Base-by-base conservation (phyloP, 2,329 filamentous ascomycete species). In the Drechslera avenae region DNA sequence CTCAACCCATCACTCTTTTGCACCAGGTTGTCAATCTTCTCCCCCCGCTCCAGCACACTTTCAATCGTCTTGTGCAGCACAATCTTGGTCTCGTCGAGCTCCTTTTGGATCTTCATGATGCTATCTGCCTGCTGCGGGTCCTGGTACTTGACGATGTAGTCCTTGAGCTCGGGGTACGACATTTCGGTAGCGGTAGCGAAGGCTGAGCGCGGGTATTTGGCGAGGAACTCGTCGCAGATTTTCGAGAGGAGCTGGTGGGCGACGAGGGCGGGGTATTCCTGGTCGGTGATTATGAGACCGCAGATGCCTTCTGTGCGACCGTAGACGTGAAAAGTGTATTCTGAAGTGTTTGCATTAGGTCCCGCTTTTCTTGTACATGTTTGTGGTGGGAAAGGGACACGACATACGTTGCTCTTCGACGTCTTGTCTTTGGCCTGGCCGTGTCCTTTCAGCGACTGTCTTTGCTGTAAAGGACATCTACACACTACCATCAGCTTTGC, bases 61-160 rank as follows among this genome's bases (percentile, higher is more conserved):
- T 96, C 89, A 66, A 96, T 97, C 36, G 94, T 97, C 84, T 97
- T 96, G 79, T 97, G 91, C 66, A 99, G 81, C 52, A 96, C 88
- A 70, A 96, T 92, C 83, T 97, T 97, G 54, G 93, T 97, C 81
- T 97, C 92, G 70, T 97, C 92, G 55, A 99, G 82, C 79, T 99
- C 91, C 78, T 91, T 89, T 76, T 97, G 93, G 67, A 99, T 97
- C 82, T 91, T 92, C 81, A 91, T 85, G 72, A 97, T 95, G 76
- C 87, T 93, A 78, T 96, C 91, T 61, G 91, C 92, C 77, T 95
- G 84, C 68, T 86, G 81, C 10, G 93, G 91, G 73, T 97, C 89
- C 78, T 96, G 90, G 78, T 91, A 96, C 62, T 87, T 86, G 33
- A 75, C 71, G 42, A 89, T 81, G 75, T 96, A 96, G 34, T 91